phyloP scores from a whole-genome alignment of 2,329 filamentous ascomycete genomes.

The Fusarium sp. region DNA sequence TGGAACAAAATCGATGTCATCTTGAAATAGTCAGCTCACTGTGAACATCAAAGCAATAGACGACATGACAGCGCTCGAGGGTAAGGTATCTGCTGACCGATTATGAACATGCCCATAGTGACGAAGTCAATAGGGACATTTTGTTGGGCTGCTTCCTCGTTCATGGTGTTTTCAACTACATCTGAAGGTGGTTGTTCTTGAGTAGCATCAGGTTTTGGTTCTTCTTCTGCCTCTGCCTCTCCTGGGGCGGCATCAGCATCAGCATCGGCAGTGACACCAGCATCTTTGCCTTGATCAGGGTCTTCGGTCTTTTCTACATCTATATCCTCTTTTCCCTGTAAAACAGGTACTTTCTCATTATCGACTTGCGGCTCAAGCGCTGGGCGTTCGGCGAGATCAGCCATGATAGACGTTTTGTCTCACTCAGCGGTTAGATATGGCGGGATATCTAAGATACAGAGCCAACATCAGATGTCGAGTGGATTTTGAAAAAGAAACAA shows the following conservation, averaged over 20 bases:
- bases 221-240: background rate
- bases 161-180: background rate
- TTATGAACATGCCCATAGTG: conserved; percentile 79
- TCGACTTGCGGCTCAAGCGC: conserved; percentile 12
- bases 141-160: conserved; percentile 2
- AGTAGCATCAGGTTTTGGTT: conserved; percentile 4
- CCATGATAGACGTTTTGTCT: conserved; percentile 20
- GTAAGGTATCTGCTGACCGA: conserved; percentile 62
- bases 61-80: background rate
- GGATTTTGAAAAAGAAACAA: background rate
- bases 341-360: background rate
- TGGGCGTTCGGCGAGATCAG: conserved; percentile 15
- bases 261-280: background rate
- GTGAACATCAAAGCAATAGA: background rate
- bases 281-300: conserved; percentile 15
- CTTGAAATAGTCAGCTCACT: conserved; percentile 57
- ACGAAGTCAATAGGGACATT: conserved; percentile 67
- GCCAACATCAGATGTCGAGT: background rate
- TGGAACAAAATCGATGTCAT: conserved; percentile 89
- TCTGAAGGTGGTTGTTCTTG: conserved; percentile 7
- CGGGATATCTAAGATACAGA: background rate
- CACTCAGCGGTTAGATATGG: background rate
- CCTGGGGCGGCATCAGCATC: background rate
- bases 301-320: conserved; percentile 19
- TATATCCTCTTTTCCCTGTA: conserved; percentile 7